phyloP scores from a whole-genome alignment of 2,329 filamentous ascomycete genomes.

The Aspergillus pseudoviridinutans region DNA sequence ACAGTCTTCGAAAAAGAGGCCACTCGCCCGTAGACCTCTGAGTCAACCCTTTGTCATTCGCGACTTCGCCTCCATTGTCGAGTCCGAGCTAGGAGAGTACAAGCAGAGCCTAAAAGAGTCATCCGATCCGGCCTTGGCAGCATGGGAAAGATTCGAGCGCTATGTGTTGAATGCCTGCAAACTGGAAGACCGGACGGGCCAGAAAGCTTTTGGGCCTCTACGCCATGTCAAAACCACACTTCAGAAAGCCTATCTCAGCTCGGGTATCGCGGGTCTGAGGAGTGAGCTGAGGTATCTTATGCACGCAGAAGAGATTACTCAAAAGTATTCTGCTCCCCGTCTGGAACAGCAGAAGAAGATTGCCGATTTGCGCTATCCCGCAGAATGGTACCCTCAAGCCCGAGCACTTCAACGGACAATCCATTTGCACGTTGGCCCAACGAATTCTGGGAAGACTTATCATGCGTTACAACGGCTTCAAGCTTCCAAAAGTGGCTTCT shows the following conservation, averaged over 20 bases:
- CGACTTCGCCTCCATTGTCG: conserved; percentile 27
- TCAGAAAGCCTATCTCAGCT: conserved; percentile 56
- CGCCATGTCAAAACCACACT: conserved; percentile 37
- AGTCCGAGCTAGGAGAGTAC: conserved; percentile 22
- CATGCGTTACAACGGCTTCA: conserved; percentile 84
- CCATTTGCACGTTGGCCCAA: conserved; percentile 91
- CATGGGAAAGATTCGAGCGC: conserved; percentile 31
- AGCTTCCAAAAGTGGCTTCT: conserved; percentile 70
- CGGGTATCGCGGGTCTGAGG: conserved; percentile 49
- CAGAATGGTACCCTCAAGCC: conserved; percentile 88
- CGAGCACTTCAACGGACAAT: conserved; percentile 75
- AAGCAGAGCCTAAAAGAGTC: conserved; percentile 13
- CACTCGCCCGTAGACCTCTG: not conserved
- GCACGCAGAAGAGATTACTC: conserved; percentile 59
- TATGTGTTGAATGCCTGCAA: conserved; percentile 28
- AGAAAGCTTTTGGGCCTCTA: conserved; percentile 17
- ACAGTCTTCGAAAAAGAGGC: conserved; percentile 2
- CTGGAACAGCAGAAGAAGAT: conserved; percentile 60
- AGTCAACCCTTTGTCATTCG: conserved; percentile 8
- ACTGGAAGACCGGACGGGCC: conserved; percentile 16
- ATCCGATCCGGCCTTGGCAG: conserved; percentile 13
- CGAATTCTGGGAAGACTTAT: conserved; percentile 98
- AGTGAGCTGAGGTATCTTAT: conserved; percentile 65
- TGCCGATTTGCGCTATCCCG: conserved; percentile 80
- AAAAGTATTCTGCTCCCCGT: conserved; percentile 54